Evolutionary conservation across 768 basidiomycete species (phyloP), one percentile per base, ranked within the genome.

Genomic region (Nevesoporus exiguus): DNA sequence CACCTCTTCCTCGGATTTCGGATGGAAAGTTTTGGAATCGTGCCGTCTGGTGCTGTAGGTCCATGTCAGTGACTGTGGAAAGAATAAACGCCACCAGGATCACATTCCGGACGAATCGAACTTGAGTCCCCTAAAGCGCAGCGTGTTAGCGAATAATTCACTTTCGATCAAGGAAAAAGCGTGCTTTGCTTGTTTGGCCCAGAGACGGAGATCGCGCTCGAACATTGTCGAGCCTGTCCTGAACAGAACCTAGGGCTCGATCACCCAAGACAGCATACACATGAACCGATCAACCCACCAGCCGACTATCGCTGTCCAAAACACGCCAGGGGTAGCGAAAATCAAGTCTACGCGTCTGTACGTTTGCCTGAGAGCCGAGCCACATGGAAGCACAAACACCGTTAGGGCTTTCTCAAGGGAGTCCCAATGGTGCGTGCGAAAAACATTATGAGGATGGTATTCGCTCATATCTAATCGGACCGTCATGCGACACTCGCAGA

Each of bases 171-270:
- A 15, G 21, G 24, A 33, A 8, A 8, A 37, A n/a, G 53, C 75
- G 27, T 59, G 84, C 86, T 71, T 80, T 59, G 74, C 67, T 40
- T 77, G 70, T 63, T 89, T 89, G 2, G 87, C 86, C 80, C 84
- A 88, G 14, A 81, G 71, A 57, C 90, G 78, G 47, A 97, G 68
- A 70, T 96, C 94, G 25, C 92, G 75, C 69, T 96, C 82, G 66
- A 97, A 96, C 84, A 92, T 88, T 56, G 81, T 91, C 5, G 89
- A 93, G 1, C 94, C 93, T 6, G 86, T 88, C 89, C 89, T 90
- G 55, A 21, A 51, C 27, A 31, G 24, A 43, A 17, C 2, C 19
- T 6, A 42, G 21, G 19, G 22, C 41, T 21, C 33, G 41, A 37
- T 27, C 7, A 17, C 13, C 36, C 3, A 29, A 21, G 19, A 25